Conservation (phyloP, 78 protist species). For the Goniomonas avonlea region DNA sequence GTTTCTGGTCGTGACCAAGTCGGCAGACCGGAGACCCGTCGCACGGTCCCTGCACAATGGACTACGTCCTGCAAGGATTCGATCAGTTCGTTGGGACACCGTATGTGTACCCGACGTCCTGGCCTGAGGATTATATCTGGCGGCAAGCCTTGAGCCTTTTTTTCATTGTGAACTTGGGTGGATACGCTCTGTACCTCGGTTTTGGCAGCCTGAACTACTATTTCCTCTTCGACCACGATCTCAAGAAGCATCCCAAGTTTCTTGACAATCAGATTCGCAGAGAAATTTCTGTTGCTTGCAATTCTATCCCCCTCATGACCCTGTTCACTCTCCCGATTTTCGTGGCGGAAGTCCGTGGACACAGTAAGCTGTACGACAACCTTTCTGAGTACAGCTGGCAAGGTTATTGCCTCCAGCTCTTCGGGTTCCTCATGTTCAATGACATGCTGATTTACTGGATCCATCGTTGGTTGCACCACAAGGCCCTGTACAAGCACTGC, state of each 20-base stretch:
- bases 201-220: too few relatives aligned
- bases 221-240: not conserved
- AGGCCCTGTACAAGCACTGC: slow-evolving; percentile 44
- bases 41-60: too few relatives aligned
- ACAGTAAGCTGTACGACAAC: slow-evolving; percentile 33
- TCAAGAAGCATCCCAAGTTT: not conserved
- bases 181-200: not conserved
- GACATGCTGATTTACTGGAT: slow-evolving; percentile 71
- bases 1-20: too few relatives aligned
- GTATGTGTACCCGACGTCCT: too few relatives aligned
- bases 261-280: not conserved
- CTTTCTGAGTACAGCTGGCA: slow-evolving; percentile 5
- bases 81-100: too few relatives aligned
- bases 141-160: not conserved
- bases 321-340: slow-evolving; percentile 1
- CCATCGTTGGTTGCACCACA: slow-evolving; percentile 61
- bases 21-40: too few relatives aligned
- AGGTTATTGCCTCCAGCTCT: not conserved
- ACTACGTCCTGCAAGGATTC: too few relatives aligned
- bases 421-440: slow-evolving; percentile 49
- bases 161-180: not conserved
- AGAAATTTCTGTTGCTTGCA: not conserved
- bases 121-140: too few relatives aligned
- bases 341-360: slow-evolving; percentile 25
- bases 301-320: slow-evolving; percentile 14